Percentiles rank a stretch among this genome's conserved stretches.
Evolutionary conservation across 441 rosid genomes (phyloP).

Genomic region (Macaranga tanarius): DNA sequence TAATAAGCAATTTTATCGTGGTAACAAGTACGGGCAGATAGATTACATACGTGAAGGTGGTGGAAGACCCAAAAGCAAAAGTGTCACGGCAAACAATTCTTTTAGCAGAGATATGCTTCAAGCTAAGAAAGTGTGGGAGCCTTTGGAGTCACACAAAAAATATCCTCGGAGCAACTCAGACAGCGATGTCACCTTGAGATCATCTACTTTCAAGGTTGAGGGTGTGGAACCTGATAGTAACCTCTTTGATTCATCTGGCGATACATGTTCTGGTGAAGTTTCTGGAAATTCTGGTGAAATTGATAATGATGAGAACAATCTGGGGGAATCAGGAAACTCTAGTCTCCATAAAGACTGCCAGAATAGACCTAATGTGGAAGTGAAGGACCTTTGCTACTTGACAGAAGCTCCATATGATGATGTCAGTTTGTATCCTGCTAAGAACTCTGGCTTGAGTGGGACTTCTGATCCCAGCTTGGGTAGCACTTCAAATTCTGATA

Average conservation of each 20-base stretch:
- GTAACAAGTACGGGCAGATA: constrained; percentile 54
- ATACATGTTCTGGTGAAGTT: constrained; percentile 35
- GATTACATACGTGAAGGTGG: constrained; percentile 49
- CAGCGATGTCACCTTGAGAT: constrained; percentile 47
- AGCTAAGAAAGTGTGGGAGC: constrained; percentile 71
- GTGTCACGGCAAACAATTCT: constrained; percentile 33
- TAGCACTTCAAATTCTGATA: constrained; percentile 66
- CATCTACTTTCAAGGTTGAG: constrained; percentile 45
- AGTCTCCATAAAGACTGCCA: constrained; percentile 30
- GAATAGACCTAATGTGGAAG: constrained; percentile 30
- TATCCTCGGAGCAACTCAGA: constrained; percentile 60
- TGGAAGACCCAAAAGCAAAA: constrained; percentile 62
- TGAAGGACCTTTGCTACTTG: constrained; percentile 32
- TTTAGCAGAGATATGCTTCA: constrained; percentile 41
- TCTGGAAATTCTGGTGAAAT: constrained; percentile 38
- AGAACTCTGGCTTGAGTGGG: constrained; percentile 27
- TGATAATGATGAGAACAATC: constrained; percentile 27
- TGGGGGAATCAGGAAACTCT: constrained; percentile 28
- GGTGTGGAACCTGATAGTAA: constrained; percentile 29
- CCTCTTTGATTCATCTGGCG: constrained; percentile 38
- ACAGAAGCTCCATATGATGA: constrained; percentile 37
- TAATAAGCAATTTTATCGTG: constrained; percentile 58
- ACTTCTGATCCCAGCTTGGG: constrained; percentile 42
- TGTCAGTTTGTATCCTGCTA: constrained; percentile 31
- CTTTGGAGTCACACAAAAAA: constrained; percentile 60